Percentiles rank a stretch among this genome's conserved stretches.
phyloP scores from a whole-genome alignment of 2,329 filamentous ascomycete species.

The Nigrospora sphaerica region DNA sequence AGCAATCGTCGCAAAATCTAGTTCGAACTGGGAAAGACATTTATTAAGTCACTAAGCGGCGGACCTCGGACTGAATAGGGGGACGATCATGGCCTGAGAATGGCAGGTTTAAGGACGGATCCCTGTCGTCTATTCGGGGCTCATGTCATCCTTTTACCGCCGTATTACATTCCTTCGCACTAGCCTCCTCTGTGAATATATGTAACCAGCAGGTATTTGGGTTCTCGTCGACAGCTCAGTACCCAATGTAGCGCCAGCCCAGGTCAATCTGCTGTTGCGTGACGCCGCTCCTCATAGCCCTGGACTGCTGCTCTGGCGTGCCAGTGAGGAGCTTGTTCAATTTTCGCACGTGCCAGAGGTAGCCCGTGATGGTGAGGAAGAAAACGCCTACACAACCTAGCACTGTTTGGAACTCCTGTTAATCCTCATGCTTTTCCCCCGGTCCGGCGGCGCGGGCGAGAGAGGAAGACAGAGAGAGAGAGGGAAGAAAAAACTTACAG shows the following conservation, averaged over 20 bases:
- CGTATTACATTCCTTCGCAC: too few relatives aligned
- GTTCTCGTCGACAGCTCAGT: not conserved
- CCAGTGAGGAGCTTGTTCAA: conserved; percentile 13
- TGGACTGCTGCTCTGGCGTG: conserved; percentile 8
- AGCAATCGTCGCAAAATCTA: too few relatives aligned
- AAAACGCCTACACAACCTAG: conserved; percentile 12
- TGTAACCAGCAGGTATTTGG: too few relatives aligned
- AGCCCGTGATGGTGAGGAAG: conserved; percentile 12
- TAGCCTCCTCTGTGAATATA: too few relatives aligned
- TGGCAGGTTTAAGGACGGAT: too few relatives aligned
- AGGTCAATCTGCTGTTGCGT: conserved; percentile 16
- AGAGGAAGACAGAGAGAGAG: not conserved
- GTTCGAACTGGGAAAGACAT: too few relatives aligned
- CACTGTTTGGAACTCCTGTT: not conserved
- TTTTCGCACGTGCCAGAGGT: conserved; percentile 10
- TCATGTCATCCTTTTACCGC: too few relatives aligned
- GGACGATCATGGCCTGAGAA: too few relatives aligned
- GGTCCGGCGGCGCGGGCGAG: too few relatives aligned
- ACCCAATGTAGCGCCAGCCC: conserved; percentile 13
- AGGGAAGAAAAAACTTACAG: not conserved
- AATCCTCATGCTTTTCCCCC: not conserved
- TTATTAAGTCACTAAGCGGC: too few relatives aligned
- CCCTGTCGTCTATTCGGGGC: too few relatives aligned
- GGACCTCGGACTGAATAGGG: too few relatives aligned
- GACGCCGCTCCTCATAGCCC: conserved; percentile 15